Evolutionary conservation across 106 monocot genomes (phyloP).

Genomic region (Allium fistulosum): DNA sequence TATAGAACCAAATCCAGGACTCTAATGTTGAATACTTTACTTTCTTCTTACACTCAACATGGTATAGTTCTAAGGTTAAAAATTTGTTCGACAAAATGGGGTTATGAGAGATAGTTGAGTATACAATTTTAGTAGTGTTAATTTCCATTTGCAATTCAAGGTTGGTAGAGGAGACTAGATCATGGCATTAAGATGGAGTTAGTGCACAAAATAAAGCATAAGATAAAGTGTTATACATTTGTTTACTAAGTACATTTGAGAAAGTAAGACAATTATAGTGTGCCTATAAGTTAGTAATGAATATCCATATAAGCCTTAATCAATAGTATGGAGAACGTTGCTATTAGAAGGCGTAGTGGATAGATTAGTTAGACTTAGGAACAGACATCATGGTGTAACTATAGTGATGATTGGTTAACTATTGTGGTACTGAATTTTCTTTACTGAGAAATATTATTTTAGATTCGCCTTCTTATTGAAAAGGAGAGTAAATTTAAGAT

Average conservation of each 20-base stretch:
- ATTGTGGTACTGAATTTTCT: too few species aligned
- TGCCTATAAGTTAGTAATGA: constrained; percentile 26
- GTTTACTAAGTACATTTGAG: constrained; percentile 46
- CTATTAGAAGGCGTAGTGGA: constrained; percentile 34
- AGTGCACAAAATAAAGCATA: constrained; percentile 16
- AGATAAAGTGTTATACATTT: constrained; percentile 52
- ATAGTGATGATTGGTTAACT: too few species aligned
- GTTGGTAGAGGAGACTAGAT: constrained; percentile 15
- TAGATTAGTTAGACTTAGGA: constrained; percentile 14
- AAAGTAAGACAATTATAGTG: constrained; percentile 31
- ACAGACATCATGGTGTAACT: too few species aligned
- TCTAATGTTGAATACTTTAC: constrained; percentile 34
- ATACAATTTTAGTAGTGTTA: constrained; percentile 37
- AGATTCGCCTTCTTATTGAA: too few species aligned
- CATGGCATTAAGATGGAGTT: constrained; percentile 34
- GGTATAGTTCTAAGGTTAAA: constrained; percentile 16
- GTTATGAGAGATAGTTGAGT: constrained; percentile 16
- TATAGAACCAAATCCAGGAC: constrained; percentile 11
- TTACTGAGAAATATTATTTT: too few species aligned
- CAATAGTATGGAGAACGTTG: constrained; percentile 53
- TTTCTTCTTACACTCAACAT: constrained; percentile 44
- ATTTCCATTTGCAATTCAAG: constrained; percentile 45
- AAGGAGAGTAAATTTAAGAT: too few species aligned
- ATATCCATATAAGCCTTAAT: constrained; percentile 52
- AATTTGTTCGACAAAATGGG: constrained; percentile 36